phyloP scores from a whole-genome alignment of 192 early-diverging fungal species.

The Coemansia sp. region DNA sequence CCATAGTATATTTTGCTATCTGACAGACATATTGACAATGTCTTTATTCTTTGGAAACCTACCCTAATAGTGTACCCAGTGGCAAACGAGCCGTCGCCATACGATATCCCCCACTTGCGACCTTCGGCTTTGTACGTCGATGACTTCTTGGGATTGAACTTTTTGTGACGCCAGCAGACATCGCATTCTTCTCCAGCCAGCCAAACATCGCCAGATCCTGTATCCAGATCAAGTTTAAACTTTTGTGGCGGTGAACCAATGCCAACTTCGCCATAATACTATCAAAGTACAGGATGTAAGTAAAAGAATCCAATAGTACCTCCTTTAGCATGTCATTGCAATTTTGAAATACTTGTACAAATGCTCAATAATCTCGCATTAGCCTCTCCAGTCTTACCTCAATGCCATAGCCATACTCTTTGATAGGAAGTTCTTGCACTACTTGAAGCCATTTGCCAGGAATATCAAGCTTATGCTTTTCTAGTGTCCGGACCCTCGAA shows the following conservation, averaged over 20 bases:
- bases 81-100: slow-evolving; percentile 64
- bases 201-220: slow-evolving; percentile 73
- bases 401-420: slow-evolving; percentile 51
- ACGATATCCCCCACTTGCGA: slow-evolving; percentile 59
- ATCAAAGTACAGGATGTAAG: background rate
- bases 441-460: slow-evolving; percentile 50
- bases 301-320: background rate
- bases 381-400: slow-evolving; percentile 29
- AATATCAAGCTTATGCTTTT: slow-evolving; percentile 46
- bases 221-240: slow-evolving; percentile 72
- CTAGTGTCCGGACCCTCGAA: slow-evolving; percentile 27
- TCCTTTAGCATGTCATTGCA: background rate
- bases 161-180: slow-evolving; percentile 49
- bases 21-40: background rate
- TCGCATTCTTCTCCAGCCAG: slow-evolving; percentile 55
- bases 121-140: slow-evolving; percentile 59
- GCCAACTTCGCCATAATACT: slow-evolving; percentile 68
- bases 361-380: background rate
- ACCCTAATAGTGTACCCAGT: slow-evolving; percentile 45
- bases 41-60: slow-evolving; percentile 2
- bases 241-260: slow-evolving; percentile 66
- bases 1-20: background rate
- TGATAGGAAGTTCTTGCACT: slow-evolving; percentile 43
- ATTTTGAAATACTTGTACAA: background rate
- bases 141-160: slow-evolving; percentile 56